These are phyloP conservation scores for Agarophyton chilense DNA, from an alignment of 23 red algal genomes.

Conservation along the genomic window DNA sequence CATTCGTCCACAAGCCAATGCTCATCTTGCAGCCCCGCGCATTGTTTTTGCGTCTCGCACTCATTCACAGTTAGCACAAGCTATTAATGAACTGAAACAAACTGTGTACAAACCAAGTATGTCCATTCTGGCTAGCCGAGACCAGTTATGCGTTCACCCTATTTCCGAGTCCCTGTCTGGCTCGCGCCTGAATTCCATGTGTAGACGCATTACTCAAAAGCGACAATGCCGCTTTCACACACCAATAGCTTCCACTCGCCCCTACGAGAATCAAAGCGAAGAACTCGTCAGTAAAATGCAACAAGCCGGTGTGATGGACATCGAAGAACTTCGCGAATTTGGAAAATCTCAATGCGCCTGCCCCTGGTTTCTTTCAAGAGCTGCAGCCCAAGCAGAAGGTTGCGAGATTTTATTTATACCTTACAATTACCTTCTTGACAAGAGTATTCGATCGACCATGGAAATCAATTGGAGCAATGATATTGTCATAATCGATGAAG, in stretches of 20 bases:
- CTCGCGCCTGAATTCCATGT: conserved; percentile 65
- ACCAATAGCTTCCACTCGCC: conserved; percentile 44
- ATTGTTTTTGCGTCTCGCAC: conserved; percentile 96
- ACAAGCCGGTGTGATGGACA: conserved; percentile 60
- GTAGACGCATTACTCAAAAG: conserved; percentile 61
- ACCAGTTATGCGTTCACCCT: conserved; percentile 93
- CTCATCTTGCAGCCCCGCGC: conserved; percentile 68
- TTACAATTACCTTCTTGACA: conserved; percentile 96
- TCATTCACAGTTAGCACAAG: conserved; percentile 92
- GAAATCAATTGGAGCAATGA: conserved; percentile 87
- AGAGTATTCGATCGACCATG: conserved; percentile 26
- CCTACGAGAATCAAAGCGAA: conserved; percentile 20
- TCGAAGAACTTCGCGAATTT: conserved; percentile 86
- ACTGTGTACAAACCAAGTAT: conserved; percentile 76
- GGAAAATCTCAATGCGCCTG: conserved; percentile 71
- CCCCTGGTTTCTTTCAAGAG: conserved; percentile 88
- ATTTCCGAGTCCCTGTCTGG: conserved; percentile 53
- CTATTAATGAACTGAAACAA: conserved; percentile 79
- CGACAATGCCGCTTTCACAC: conserved; percentile 55
- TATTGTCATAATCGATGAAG: conserved; percentile 96
- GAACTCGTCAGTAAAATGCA: conserved; percentile 48
- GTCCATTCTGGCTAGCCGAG: conserved; percentile 81
- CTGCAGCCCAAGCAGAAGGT: conserved; percentile 54
- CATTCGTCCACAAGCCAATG: conserved; percentile 22
- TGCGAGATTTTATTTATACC: conserved; percentile 93